Conservation (phyloP, 1,284 basidiomycete species). For the Ustilago esculenta region DNA sequence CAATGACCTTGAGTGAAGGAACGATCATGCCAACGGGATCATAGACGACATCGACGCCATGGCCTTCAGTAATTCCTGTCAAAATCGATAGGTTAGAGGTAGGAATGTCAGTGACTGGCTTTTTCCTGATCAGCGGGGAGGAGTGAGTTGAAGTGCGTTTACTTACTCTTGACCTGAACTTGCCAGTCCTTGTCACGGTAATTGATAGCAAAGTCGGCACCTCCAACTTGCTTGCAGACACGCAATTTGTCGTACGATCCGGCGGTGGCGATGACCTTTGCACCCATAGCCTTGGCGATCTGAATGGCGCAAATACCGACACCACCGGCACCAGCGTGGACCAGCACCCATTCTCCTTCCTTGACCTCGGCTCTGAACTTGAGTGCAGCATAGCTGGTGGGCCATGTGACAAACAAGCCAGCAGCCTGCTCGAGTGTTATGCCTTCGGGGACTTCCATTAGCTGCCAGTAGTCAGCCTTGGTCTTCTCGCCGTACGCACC, state of each 20-base stretch:
- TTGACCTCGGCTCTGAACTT: conserved; percentile 54
- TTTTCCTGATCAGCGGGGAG: no score
- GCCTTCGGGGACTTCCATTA: conserved; percentile 74
- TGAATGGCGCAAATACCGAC: conserved; percentile 77
- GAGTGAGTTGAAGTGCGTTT: no score
- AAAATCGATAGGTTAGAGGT: no score
- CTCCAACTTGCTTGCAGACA: conserved; percentile 54
- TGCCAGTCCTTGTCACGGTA: conserved; percentile 62
- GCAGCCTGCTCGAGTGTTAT: conserved; percentile 77
- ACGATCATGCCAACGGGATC: conserved; percentile 62
- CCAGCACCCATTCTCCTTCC: conserved; percentile 53
- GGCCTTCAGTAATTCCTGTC: conserved; percentile 51
- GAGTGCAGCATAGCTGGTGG: conserved; percentile 61
- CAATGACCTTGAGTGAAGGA: conserved; percentile 71
- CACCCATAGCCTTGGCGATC: conserved; percentile 62
- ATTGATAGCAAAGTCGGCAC: conserved; percentile 60
- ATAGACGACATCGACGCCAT: conserved; percentile 72
- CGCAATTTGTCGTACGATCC: conserved; percentile 56
- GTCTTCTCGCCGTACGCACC: conserved; percentile 79
- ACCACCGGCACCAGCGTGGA: conserved; percentile 73
- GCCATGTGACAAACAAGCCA: conserved; percentile 61
- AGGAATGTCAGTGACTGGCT: no score
- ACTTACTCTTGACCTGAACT: conserved; percentile 55
- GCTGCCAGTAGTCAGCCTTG: conserved; percentile 65
- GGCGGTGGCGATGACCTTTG: conserved; percentile 60